Evolutionary conservation across 2,329 filamentous ascomycete genomes (phyloP).

Genomic region (Alternaria sp.): DNA sequence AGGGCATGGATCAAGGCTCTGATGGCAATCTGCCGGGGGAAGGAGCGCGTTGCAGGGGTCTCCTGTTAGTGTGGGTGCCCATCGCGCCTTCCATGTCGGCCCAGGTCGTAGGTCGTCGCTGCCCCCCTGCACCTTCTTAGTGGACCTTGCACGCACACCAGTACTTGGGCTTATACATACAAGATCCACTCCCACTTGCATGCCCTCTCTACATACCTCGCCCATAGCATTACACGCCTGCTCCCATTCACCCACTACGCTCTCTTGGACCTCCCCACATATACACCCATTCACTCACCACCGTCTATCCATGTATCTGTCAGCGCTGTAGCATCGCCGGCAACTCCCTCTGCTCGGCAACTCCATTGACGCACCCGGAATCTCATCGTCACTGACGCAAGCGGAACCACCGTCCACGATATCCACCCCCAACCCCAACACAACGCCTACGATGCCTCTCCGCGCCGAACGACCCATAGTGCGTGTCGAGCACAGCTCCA

Average conservation of each 20-base stretch:
- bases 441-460: conserved; percentile 72
- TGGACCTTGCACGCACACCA: conserved; percentile 14
- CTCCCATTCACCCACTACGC: background rate
- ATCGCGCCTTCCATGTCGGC: conserved; percentile 28
- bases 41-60: conserved; percentile 16
- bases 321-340: conserved; percentile 29
- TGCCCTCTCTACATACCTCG: background rate
- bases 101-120: conserved; percentile 14
- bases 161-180: conserved; percentile 25
- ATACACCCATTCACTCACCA: background rate
- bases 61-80: conserved; percentile 20
- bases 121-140: conserved; percentile 17
- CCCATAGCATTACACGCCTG: conserved; percentile 14
- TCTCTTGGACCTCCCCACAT: background rate
- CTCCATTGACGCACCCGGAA: conserved; percentile 31
- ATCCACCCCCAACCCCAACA: conserved; percentile 1
- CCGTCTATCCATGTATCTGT: conserved; percentile 26
- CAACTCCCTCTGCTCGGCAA: conserved; percentile 26
- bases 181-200: conserved; percentile 25
- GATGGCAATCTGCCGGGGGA: conserved; percentile 31
- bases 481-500: conserved; percentile 87
- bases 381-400: conserved; percentile 13
- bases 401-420: conserved; percentile 9
- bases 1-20: conserved; percentile 8
- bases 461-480: conserved; percentile 84